A percentile compares a stretch with the other conserved stretches of the same genome.
These are phyloP conservation scores for Miscanthus sacchariflorus DNA, from an alignment of 202 grass and related monocot genomes.

Conservation along the genomic window DNA sequence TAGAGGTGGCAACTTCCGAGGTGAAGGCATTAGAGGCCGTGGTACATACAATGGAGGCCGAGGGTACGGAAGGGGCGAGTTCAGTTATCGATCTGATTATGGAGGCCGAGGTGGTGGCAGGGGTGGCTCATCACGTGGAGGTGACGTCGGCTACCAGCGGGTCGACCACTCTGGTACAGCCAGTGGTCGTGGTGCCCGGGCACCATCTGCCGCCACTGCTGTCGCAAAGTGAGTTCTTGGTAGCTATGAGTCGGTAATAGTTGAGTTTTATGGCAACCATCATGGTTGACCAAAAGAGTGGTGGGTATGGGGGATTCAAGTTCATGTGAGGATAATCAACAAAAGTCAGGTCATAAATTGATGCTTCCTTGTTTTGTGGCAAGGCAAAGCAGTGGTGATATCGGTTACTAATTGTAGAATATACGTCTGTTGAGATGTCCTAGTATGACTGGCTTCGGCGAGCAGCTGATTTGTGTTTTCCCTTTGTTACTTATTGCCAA, in stretches of 20 bases:
- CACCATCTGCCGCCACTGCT: conserved; percentile 16
- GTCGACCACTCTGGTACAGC: conserved; percentile 52
- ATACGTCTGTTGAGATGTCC: conserved; percentile 53
- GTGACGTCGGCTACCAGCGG: conserved; percentile 63
- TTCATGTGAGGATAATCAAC: conserved; percentile 57
- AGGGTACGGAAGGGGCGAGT: conserved; percentile 63
- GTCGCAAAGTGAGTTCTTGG: conserved; percentile 54
- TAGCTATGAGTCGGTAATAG: conserved; percentile 36
- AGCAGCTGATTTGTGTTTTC: conserved; percentile 31
- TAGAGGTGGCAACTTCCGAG: conserved; percentile 76
- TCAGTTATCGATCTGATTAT: conserved; percentile 65
- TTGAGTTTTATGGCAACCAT: conserved; percentile 48
- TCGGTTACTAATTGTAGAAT: conserved; percentile 73
- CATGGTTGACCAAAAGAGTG: conserved; percentile 27
- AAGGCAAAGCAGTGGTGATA: conserved; percentile 53
- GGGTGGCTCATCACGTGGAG: conserved; percentile 59
- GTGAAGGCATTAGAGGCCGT: conserved; percentile 74
- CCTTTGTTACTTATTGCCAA: conserved; percentile 14
- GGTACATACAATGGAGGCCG: conserved; percentile 68
- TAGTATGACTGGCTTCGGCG: conserved; percentile 44
- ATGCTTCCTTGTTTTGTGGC: conserved; percentile 67
- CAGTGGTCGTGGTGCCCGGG: conserved; percentile 58
- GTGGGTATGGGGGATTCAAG: conserved; percentile 33
- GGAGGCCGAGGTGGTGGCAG: conserved; percentile 66
- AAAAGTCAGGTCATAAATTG: conserved; percentile 56